Base-by-base conservation (phyloP, 148 eudicot genomes). In the Pharnaceum exiguum region DNA sequence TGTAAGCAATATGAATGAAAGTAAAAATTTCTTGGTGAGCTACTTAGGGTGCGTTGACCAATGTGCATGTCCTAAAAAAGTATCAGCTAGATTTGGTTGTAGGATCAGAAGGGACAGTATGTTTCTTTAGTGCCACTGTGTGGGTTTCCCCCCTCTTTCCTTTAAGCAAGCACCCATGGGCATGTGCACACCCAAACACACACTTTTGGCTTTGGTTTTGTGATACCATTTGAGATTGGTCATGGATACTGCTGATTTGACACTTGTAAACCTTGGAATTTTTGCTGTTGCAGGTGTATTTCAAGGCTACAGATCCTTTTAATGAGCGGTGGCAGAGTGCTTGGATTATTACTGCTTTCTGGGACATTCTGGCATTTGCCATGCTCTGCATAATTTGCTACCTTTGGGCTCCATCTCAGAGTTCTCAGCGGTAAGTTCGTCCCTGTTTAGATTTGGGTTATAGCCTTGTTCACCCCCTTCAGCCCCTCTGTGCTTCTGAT, bases 371-470 rank as follows among this genome's bases (percentile, higher is more conserved):
- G 59, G 90, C 91, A 49, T 80, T 81, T 65, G 67, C 66, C 39
- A 48, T 93, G 76, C 77, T 93, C 15, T 79, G 85, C 70, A 82
- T 84, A 35, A 89, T 93, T 57, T 93, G 99, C 76, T 89, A 76
- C 74, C 91, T 93, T 11, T 93, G 96, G 99, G 85, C 95, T 43
- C 99, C 99, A 59, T 93, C 99, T 22, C 96, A 89, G 57, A 93
- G 79, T 68, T 82, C 89, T 47, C 95, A 89, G 61, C 76, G 99
- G 99, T 93, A 70, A 48, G 74, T 54, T 40, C 23, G 40, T 18
- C 50, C 38, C 48, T 35, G 31, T 1, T 38, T n/a, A 18, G 35
- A 59, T 16, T 44, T 50, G 22, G 44, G 53, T 10, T 17, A 19
- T 68, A 9, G 23, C 38, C 32, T 3, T 51, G 36, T 37, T 37